Evolutionary conservation across 805 yeast genomes (phyloP), one percentile per base, ranked within the genome.

Genomic region (Citeromyces matritensis): DNA sequence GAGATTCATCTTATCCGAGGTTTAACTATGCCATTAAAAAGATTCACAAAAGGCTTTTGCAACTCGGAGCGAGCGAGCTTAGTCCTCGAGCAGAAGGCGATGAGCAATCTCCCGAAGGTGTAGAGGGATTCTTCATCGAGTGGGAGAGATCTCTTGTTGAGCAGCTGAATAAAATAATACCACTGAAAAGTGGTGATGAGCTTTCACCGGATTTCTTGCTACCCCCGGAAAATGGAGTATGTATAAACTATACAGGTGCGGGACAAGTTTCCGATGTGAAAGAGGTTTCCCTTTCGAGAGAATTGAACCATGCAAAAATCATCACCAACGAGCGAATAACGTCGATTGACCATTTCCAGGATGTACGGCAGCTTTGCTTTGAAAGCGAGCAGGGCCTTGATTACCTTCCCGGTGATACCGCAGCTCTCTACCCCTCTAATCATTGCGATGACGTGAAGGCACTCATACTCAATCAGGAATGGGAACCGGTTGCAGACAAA

Each of bases 1-100:
- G 99, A 15, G 97, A 91, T 50, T 77, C 94, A 1, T 77, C 94
- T 1, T 91, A 91, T 48, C 82, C 93, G 4, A 69, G 78, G 39
- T 91, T 72, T 55, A 88, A 91, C 53, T 75, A 74, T 62, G 95
- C 95, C n/a, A 69, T 79, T 24, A 68, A 76, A 37, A 86, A 88
- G 45, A 52, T 91, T 11, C 94, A 88, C 48, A 65, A 73, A 14
- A 61, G 98, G 35, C 45, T 88, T 23, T 43, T 62, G 17, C 96
- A 88, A 51, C 58, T 91, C 10, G 97, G 98, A 1, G 94, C 88
- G 2, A 37, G 39, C 0, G 91, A 79, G 43, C 51, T 84, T 5
- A 63, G 77, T 31, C 64, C 68, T 4, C 57, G 96, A 32, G 81
- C 85, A 23, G 98, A 91, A 43, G 83, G 91, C 14, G 96, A 91